Evolutionary conservation across 106 monocot species (phyloP).

Genomic region (Allium sativum): DNA sequence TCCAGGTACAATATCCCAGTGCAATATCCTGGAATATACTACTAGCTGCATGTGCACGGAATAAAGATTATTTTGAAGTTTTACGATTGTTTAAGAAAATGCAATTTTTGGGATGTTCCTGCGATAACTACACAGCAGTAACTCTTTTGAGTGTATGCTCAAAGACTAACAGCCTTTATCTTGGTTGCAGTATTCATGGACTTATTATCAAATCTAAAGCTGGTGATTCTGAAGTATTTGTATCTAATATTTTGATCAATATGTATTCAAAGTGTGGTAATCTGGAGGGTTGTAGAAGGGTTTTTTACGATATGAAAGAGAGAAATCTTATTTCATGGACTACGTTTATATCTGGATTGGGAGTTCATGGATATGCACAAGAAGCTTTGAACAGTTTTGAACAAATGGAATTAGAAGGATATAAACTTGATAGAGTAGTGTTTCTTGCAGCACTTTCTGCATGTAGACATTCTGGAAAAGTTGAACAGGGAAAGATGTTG

Average conservation of each 20-base stretch:
- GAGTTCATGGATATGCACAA: slow-evolving; percentile 36
- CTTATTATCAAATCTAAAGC: slow-evolving; percentile 44
- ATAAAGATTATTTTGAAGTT: slow-evolving; percentile 33
- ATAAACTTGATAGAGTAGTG: slow-evolving; percentile 42
- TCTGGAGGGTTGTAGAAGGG: slow-evolving; percentile 31
- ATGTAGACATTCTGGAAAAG: slow-evolving; percentile 60
- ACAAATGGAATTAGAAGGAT: slow-evolving; percentile 49
- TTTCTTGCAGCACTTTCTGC: slow-evolving; percentile 52
- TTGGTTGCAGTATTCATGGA: slow-evolving; percentile 50
- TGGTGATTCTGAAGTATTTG: slow-evolving; percentile 30
- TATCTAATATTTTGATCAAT: slow-evolving; percentile 55
- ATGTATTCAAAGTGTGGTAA: slow-evolving; percentile 85
- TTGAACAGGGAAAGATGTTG: slow-evolving; percentile 51
- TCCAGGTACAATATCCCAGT: slow-evolving; percentile 25
- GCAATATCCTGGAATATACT: slow-evolving; percentile 62
- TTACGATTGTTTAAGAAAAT: slow-evolving; percentile 41
- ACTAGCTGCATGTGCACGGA: slow-evolving; percentile 42
- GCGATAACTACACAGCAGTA: slow-evolving; percentile 48
- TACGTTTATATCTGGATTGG: slow-evolving; percentile 50
- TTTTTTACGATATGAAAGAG: slow-evolving; percentile 53
- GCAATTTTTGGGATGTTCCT: slow-evolving; percentile 21
- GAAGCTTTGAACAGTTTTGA: slow-evolving; percentile 47
- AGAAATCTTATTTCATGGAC: slow-evolving; percentile 76
- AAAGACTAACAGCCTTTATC: slow-evolving; percentile 27
- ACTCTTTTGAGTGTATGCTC: slow-evolving; percentile 58